Base-by-base conservation (phyloP, 768 basidiomycete species). In the Pisolithus microcarpus region DNA sequence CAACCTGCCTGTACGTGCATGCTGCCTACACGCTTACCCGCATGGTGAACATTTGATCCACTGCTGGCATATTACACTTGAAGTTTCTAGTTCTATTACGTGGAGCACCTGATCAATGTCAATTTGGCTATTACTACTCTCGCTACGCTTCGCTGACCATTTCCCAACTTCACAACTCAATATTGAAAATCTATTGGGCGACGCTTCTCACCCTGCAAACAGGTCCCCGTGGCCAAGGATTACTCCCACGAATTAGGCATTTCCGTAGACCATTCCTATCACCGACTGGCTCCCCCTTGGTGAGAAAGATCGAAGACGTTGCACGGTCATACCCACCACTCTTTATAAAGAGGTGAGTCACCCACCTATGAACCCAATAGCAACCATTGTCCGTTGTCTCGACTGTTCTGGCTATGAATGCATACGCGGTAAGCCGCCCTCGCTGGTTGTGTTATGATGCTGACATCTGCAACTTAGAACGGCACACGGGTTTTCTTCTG, bases 351-450 rank as follows among this genome's bases (percentile, higher is more conserved):
- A 43, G 52, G 26, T 38, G 49, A 42, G 49, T 43, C 46, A 49
- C 51, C 16, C 43, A 40, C 30, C 37, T 53, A 63, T 65, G 59
- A 26, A 48, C 46, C 46, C 53, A 52, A 56, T 5, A 24, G 52
- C 56, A 37, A 45, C 58, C 55, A 48, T 28, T 45, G 52, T 50
- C 36, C 19, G 34, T 43, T 52, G 55, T 60, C 11, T 16, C 75
- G 64, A 62, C 69, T 82, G 77, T 81, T 81, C 78, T 77, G 82
- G 77, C 79, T 83, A 85, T 85, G 84, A 86, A 85, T 73, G 74
- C 72, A 54, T 81, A 78, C 65, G 77, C 79, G 36, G 80, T 85
- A 60, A 56, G 82, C 70, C 21, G 24, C 37, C 47, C 38, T 40
- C 31, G 36, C 48, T 31, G 51, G 46, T 37, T 43, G 34, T 38